Percentiles rank a stretch among this genome's conserved stretches.
phyloP scores from a whole-genome alignment of 306 rosid genomes.

The Acacia crassicarpa region DNA sequence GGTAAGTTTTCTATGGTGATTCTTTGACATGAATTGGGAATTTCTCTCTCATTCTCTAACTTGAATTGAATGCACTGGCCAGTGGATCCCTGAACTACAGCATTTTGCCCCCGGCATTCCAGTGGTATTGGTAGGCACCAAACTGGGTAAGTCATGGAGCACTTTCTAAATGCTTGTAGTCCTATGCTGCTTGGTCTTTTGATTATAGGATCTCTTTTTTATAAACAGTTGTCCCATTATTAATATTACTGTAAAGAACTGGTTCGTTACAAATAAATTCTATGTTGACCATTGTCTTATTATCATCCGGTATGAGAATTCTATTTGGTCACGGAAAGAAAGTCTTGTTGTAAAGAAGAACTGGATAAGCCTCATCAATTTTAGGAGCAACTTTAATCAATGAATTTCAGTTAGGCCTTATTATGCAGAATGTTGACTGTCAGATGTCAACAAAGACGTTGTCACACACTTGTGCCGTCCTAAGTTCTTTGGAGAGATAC shows the following conservation, averaged over 20 bases:
- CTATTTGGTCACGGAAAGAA: neutral
- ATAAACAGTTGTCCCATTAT: neutral
- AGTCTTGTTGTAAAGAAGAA: neutral
- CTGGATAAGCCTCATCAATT: slow-evolving; percentile 4
- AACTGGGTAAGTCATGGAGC: slow-evolving; percentile 59
- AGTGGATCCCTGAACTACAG: slow-evolving; percentile 97
- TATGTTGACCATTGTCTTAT: neutral
- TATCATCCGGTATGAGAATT: neutral
- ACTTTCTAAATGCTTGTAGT: slow-evolving; percentile 5
- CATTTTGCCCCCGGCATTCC: slow-evolving; percentile 85
- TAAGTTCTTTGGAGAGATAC: neutral
- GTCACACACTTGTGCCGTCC: neutral
- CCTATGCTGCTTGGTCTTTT: neutral
- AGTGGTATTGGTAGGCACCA: slow-evolving; percentile 79
- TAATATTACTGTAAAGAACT: neutral
- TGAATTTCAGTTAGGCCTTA: neutral
- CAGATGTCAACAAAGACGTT: neutral
- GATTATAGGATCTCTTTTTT: neutral
- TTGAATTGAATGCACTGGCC: slow-evolving; percentile 20
- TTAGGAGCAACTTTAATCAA: neutral
- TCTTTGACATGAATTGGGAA: slow-evolving; percentile 16
- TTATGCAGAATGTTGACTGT: neutral
- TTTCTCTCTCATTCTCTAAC: slow-evolving; percentile 19
- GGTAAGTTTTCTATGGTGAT: slow-evolving; percentile 39
- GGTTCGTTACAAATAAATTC: neutral